phyloP scores from a whole-genome alignment of 1,284 basidiomycete genomes.

The Tilletia caries region DNA sequence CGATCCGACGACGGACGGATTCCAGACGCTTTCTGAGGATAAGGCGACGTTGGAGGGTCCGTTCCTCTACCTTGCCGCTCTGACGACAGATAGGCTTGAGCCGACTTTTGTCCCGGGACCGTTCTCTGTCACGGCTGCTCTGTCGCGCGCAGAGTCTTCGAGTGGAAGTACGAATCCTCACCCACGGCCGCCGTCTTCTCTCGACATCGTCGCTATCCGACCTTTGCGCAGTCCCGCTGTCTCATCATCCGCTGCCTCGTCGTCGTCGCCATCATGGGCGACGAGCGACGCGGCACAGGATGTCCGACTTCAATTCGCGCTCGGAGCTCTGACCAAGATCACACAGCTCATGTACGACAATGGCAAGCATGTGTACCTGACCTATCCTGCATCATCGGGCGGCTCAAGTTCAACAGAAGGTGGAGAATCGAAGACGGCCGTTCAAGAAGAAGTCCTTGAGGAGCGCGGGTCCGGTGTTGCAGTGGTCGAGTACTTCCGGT shows the following conservation, averaged over 20 bases:
- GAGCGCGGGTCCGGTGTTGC: constrained; percentile 59
- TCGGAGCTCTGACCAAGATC: constrained; percentile 20
- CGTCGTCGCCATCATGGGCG: neutral
- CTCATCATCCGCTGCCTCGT: neutral
- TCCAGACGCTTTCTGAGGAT: neutral
- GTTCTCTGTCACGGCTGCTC: constrained; percentile 48
- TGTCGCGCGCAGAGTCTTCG: neutral
- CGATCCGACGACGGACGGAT: neutral
- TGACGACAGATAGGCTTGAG: constrained; percentile 80
- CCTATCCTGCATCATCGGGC: constrained; percentile 20
- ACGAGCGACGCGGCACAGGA: neutral
- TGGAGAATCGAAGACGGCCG: neutral
- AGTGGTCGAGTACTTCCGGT: constrained; percentile 77
- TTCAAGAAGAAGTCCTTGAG: constrained; percentile 29
- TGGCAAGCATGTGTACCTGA: constrained; percentile 35
- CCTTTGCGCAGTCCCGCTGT: constrained; percentile 66
- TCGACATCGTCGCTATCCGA: constrained; percentile 79
- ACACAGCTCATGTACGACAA: constrained; percentile 41
- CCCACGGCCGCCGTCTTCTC: constrained; percentile 51
- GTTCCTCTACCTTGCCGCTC: constrained; percentile 76
- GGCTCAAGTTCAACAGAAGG: neutral
- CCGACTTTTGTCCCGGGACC: constrained; percentile 73
- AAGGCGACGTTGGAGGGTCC: constrained; percentile 63
- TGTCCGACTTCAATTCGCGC: constrained; percentile 24
- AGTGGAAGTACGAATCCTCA: neutral